Conservation (phyloP, 179 eudicot species). For the Beta corolliflora region DNA sequence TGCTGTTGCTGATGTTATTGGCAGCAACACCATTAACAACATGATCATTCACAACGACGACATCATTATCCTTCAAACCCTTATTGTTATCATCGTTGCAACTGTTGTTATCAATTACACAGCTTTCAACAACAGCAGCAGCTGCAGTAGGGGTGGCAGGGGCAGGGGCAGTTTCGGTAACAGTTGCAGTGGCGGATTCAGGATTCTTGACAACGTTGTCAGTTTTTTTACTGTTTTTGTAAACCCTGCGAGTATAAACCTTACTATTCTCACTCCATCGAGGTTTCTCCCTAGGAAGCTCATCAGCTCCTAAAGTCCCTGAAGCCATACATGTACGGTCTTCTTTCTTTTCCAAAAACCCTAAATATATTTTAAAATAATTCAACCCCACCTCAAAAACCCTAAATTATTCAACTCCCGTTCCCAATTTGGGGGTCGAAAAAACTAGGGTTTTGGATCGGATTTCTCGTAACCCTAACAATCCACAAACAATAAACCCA, state of each 20-base stretch:
- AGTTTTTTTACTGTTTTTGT: conserved; percentile 5
- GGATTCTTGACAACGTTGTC: not conserved
- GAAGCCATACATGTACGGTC: conserved; percentile 63
- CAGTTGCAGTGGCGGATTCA: not conserved
- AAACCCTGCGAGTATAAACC: conserved; percentile 51
- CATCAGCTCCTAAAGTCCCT: conserved; percentile 48
- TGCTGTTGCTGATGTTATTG: not conserved
- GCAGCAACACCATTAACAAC: conserved; percentile 1
- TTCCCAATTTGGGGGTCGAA: conserved; percentile 7
- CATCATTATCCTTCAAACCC: not conserved
- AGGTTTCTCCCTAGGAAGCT: conserved; percentile 36
- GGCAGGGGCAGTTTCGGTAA: not conserved
- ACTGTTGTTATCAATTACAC: not conserved
- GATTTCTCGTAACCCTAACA: not conserved
- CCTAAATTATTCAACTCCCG: conserved; percentile 28
- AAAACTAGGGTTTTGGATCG: conserved; percentile 37
- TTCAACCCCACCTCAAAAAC: too few species aligned
- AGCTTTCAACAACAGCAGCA: not conserved
- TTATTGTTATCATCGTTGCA: not conserved
- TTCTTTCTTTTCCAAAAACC: conserved; percentile 27
- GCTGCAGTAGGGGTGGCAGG: not conserved
- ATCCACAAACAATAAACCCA: conserved; percentile 14
- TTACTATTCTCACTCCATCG: conserved; percentile 52
- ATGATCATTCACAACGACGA: not conserved
- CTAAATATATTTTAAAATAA: conserved; percentile 9